Evolutionary conservation across 2,329 filamentous ascomycete genomes (phyloP), one percentile per base, ranked within the genome.

Genomic region (Cytospora paraplurivora): DNA sequence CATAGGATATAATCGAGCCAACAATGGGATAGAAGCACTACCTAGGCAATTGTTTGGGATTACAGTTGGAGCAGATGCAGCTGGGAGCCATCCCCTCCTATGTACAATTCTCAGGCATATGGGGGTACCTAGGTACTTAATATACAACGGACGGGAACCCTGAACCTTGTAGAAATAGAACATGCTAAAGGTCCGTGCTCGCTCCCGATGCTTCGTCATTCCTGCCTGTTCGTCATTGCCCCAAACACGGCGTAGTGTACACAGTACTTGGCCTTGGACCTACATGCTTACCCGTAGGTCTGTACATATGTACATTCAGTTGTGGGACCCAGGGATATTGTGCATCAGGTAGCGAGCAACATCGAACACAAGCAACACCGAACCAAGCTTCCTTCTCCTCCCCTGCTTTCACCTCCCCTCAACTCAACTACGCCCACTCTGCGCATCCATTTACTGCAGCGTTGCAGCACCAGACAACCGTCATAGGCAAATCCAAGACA

Each of bases 321-420:
- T 37, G 41, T 44, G 41, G 17, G 10, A n/a, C 7, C 44, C 44
- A 47, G 44, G 44, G 8, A 47, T 47, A 17, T 27, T n/a, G n/a
- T n/a, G n/a, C n/a, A n/a, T 27, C 27, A 27, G 27, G 27, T 27
- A 27, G 27, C 27, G 27, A 27, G 27, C 27, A 27, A 27, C 27
- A 27, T 27, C 27, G 27, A 27, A 27, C 35, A 37, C 44, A 21
- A 19, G 44, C 44, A 47, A 47, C 44, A 41, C 17, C 13, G 38
- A 44, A 44, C 41, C 41, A 47, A 47, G 44, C 44, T 47, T 47
- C 44, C 44, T 47, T 47, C 44, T 19, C 44, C n/a, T 47, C 44
- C 7, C 11, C n/a, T 19, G n/a, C 44, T 47, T 47, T 21, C 7
- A 47, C 8, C n/a, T 47, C 44, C 1, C 8, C n/a, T 47, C 44